Evolutionary conservation across 805 yeast species (phyloP).

Genomic region (Wickerhamomyces ciferrii): DNA sequence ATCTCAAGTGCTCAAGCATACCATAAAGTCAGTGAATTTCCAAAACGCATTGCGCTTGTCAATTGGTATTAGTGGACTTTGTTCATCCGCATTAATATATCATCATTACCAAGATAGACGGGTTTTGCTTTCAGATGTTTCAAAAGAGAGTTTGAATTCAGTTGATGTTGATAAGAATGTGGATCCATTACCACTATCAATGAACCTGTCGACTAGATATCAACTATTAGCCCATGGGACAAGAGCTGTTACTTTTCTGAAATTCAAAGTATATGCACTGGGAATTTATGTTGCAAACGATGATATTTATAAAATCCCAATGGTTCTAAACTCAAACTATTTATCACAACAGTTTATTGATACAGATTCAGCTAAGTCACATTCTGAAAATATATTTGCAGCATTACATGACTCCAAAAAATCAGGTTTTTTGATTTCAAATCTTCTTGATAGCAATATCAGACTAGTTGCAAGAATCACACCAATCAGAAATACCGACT

Average conservation of each 20-base stretch:
- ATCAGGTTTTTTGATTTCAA: conserved; percentile 49
- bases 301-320: conserved; percentile 40
- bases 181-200: conserved; percentile 29
- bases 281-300: conserved; percentile 72
- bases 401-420: conserved; percentile 47
- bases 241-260: conserved; percentile 76
- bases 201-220: conserved; percentile 32
- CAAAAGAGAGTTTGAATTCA: conserved; percentile 13
- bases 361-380: conserved; percentile 25
- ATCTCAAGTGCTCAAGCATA: neutral
- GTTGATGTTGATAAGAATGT: conserved; percentile 45
- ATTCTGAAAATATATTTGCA: conserved; percentile 31
- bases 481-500: conserved; percentile 89
- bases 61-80: neutral
- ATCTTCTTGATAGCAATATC: conserved; percentile 53
- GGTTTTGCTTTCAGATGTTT: conserved; percentile 6
- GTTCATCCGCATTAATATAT: neutral
- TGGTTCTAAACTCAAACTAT: conserved; percentile 38
- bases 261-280: conserved; percentile 80
- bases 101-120: neutral
- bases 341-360: conserved; percentile 32
- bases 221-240: conserved; percentile 74
- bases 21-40: too few relatives aligned
- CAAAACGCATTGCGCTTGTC: neutral
- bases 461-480: conserved; percentile 69